Evolutionary conservation across 2,329 filamentous ascomycete species (phyloP), one percentile per base, ranked within the genome.

Genomic region (Fonsecaea nubica): DNA sequence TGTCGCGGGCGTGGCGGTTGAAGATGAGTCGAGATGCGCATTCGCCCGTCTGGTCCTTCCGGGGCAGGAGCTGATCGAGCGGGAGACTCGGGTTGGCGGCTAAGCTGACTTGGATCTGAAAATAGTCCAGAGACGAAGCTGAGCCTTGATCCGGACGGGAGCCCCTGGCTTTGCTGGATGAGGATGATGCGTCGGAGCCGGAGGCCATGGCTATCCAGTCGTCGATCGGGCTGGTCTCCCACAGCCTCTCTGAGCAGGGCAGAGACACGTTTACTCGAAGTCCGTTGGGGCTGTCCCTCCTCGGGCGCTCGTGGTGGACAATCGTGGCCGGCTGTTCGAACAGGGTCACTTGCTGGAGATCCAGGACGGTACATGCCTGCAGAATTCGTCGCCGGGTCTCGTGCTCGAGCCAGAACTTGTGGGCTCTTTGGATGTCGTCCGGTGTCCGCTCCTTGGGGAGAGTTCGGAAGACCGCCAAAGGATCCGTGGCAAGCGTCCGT

Each of bases 391-490:
- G 68, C 35, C 76, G 70, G 0, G 76, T 74, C 68, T 78, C 76
- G 56, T 77, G 75, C 59, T 77, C 75, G 30, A 76, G 66, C 76
- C 76, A 78, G 64, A 76, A 76, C 38, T 75, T 75, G 57, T 76
- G 72, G 5, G 76, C 75, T 58, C 70, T 71, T 55, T 67, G 64
- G 15, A 77, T 63, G 25, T 73, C 74, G 30, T 75, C 73, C 8
- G 55, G n/a, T 38, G 52, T 72, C n/a, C 61, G 69, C 10, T 73
- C 68, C 38, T 66, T 63, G n/a, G 70, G 67, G 15, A 77, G 69
- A 15, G 71, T 76, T 21, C 73, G 70, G 52, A 74, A 72, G 38
- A 76, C 72, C 35, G 75, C 74, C 50, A 76, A 62, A 62, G 76
- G 75, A 68, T 74, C 75, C 21, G 72, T 73, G 21, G 68, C 71